Evolutionary conservation across 768 basidiomycete genomes (phyloP), one percentile per base, ranked within the genome.

Genomic region (Pleurotus pulmonarius): DNA sequence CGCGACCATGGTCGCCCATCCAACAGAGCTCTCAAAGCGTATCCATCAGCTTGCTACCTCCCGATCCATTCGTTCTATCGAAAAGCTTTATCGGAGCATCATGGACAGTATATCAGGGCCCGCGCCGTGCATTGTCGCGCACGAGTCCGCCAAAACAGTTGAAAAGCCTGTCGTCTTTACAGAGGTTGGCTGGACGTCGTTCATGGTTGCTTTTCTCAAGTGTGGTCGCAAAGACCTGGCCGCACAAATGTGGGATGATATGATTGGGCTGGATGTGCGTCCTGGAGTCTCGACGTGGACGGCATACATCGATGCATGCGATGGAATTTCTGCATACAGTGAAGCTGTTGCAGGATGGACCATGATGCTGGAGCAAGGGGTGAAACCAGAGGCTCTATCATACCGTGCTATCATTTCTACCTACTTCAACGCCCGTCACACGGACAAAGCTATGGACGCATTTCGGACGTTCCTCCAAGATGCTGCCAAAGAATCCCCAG

Each of bases 371-470:
- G 65, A 74, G n/a, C 70, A 77, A 57, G 78, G 80, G 1, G 69
- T 87, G 39, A 64, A 75, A 56, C 90, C 90, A 5, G 85, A 88
- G 58, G 66, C 79, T 6, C 68, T 83, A 52, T 74, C 85, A 11
- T 92, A 92, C 67, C 81, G 87, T 39, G 83, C 89, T 20, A 71
- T 93, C 41, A 81, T 94, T 46, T 74, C 78, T n/a, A 78, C 72
- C 0, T 75, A 86, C 57, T 89, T 81, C 62, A 73, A 77, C 52
- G 77, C 71, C 52, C 79, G 74, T 55, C 77, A 75, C 55, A 63
- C 74, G 7, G 75, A 79, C n/a, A 75, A 81, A 20, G 88, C 83
- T 1, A 60, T 85, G 60, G 61, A 68, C 34, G 69, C 71, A 48
- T 82, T 94, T 61, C 65, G 69, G 8, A 72, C 75, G 51, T 86